Conservation (phyloP, 331 rosid species). For the Arachis monticola region DNA sequence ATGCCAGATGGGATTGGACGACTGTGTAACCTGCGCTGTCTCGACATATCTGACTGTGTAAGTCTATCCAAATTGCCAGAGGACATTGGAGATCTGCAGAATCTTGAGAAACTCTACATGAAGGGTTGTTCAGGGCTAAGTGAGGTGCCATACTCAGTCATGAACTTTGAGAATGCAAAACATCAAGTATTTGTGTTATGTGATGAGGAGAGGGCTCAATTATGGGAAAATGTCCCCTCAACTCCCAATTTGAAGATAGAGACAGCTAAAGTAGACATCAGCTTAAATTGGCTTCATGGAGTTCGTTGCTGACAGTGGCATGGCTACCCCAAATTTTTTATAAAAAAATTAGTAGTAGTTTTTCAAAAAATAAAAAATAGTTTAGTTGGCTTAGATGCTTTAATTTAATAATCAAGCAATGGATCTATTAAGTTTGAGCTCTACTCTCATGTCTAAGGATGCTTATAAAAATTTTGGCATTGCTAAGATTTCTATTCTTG, state of each 20-base stretch:
- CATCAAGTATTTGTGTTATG: slow-evolving; percentile 50
- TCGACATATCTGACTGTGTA: slow-evolving; percentile 61
- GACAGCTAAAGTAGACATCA: slow-evolving; percentile 37
- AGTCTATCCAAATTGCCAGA: slow-evolving; percentile 52
- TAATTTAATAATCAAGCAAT: too few relatives aligned
- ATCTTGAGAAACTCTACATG: slow-evolving; percentile 54
- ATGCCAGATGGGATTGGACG: slow-evolving; percentile 43
- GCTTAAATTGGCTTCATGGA: slow-evolving; percentile 50
- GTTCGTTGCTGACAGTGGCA: slow-evolving; percentile 11
- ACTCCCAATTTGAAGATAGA: slow-evolving; percentile 22
- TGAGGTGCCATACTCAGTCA: slow-evolving; percentile 39
- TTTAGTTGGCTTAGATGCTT: too few relatives aligned
- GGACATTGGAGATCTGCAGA: slow-evolving; percentile 53
- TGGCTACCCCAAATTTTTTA: too few relatives aligned
- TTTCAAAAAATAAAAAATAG: too few relatives aligned
- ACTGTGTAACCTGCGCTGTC: slow-evolving; percentile 41
- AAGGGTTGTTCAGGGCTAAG: slow-evolving; percentile 50
- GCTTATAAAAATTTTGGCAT: too few relatives aligned
- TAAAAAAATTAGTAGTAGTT: too few relatives aligned
- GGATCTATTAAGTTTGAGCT: too few relatives aligned
- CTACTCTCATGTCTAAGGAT: too few relatives aligned
- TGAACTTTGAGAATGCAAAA: slow-evolving; percentile 42
- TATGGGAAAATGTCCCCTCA: slow-evolving; percentile 31
- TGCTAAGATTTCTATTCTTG: too few relatives aligned
- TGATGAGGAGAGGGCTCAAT: slow-evolving; percentile 50